A percentile compares a stretch with the other conserved stretches of the same genome.
These are phyloP conservation scores for Xylariaceae sp. DNA, from an alignment of 2,329 filamentous ascomycete species.

Conservation along the genomic window DNA sequence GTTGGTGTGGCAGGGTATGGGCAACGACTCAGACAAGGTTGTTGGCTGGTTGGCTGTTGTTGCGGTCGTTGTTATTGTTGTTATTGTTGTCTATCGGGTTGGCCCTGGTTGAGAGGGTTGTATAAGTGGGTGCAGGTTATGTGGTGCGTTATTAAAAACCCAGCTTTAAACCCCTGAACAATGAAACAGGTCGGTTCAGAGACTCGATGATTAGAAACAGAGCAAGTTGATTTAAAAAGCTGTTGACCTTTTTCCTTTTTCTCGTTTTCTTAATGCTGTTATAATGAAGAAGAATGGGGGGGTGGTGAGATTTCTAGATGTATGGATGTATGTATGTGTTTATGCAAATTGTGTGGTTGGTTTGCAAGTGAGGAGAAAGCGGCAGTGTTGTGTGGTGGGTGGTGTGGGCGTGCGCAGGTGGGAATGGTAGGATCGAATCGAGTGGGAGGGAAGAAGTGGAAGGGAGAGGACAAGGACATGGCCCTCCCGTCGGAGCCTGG, in stretches of 20 bases:
- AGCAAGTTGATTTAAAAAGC: not conserved
- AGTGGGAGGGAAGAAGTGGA: conserved; percentile 13
- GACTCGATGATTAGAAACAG: not conserved
- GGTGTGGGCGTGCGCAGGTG: conserved; percentile 1
- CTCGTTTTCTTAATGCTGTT: conserved; percentile 12
- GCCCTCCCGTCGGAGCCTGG: conserved; percentile 15
- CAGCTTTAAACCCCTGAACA: not conserved
- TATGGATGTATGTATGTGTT: conserved; percentile 9
- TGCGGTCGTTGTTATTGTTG: no score
- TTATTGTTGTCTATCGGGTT: not conserved
- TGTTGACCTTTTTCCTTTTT: conserved; percentile 3
- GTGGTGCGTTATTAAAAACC: not conserved
- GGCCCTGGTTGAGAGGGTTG: not conserved
- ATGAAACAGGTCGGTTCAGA: not conserved
- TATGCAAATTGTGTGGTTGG: conserved; percentile 13
- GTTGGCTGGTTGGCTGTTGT: not conserved
- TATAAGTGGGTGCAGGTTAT: not conserved
- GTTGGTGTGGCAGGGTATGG: conserved; percentile 6
- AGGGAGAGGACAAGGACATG: conserved; percentile 15
- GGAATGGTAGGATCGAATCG: conserved; percentile 20
- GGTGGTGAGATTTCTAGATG: no score
- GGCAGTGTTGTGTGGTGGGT: conserved; percentile 13
- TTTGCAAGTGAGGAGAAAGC: conserved; percentile 15
- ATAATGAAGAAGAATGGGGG: conserved; percentile 2
- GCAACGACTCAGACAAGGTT: conserved; percentile 1